Percentiles rank a stretch among this genome's conserved stretches.
Evolutionary conservation across 345 rosid genomes (phyloP).

Genomic region (Rhizophora mangle): DNA sequence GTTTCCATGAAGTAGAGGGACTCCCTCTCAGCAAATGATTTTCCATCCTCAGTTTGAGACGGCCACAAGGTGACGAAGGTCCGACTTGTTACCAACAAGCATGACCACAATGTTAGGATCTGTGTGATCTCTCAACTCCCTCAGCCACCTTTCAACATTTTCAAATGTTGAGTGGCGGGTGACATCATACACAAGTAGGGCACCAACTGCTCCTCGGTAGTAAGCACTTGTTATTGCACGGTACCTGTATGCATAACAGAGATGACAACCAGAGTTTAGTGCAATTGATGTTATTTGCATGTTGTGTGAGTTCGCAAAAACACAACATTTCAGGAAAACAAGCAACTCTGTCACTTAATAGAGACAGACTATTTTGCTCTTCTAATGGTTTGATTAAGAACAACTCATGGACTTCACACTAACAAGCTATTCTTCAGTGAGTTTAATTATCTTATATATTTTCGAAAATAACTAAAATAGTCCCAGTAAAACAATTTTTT

Average conservation of each 20-base stretch:
- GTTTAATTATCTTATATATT: no score
- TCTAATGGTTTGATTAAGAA: no score
- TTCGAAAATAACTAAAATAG: no score
- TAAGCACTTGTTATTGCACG: conserved; percentile 98
- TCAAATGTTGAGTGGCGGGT: conserved; percentile 86
- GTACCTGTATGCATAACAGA: conserved; percentile 41
- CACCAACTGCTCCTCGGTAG: conserved; percentile 93
- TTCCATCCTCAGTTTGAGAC: conserved; percentile 81
- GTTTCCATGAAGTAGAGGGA: conserved; percentile 91
- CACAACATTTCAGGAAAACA: no score
- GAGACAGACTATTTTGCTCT: no score
- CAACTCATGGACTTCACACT: no score
- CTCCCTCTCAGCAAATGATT: conserved; percentile 75
- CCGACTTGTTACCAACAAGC: conserved; percentile 88
- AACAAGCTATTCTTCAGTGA: no score
- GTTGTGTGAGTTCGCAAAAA: no score
- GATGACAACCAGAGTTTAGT: not conserved
- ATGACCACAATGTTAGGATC: conserved; percentile 89
- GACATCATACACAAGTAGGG: conserved; percentile 81
- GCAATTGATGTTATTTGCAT: no score
- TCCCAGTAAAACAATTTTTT: no score
- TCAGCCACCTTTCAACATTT: conserved; percentile 87
- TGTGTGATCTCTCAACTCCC: conserved; percentile 86
- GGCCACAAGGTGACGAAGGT: conserved; percentile 91
- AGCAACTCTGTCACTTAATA: no score